Conservation (phyloP, 768 basidiomycete genomes). For the Tricholoma bakamatsutake region DNA sequence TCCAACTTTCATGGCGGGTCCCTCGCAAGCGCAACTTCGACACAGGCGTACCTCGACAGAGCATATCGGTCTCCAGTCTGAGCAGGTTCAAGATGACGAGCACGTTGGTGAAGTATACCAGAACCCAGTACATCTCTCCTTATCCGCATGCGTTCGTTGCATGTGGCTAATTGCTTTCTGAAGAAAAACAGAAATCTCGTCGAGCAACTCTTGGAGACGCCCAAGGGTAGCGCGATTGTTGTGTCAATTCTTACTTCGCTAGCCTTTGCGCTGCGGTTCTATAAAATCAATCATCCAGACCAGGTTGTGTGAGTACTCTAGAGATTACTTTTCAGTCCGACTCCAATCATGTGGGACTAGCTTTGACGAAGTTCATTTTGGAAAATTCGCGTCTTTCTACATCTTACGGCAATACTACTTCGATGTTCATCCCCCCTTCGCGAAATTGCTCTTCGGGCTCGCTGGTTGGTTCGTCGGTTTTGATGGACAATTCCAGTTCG, state of each 20-base stretch:
- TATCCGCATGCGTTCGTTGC: not conserved
- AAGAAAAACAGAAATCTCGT: slow-evolving; percentile 53
- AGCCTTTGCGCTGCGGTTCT: slow-evolving; percentile 83
- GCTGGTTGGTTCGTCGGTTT: slow-evolving; percentile 97
- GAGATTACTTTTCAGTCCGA: not conserved
- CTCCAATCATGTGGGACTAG: slow-evolving; percentile 29
- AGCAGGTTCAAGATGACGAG: slow-evolving; percentile 45
- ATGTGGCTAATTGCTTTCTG: slow-evolving; percentile 5
- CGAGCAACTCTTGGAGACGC: slow-evolving; percentile 59
- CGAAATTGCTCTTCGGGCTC: slow-evolving; percentile 90
- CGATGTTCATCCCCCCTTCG: slow-evolving; percentile 97
- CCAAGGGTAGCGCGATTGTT: slow-evolving; percentile 55
- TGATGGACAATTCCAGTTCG: slow-evolving; percentile 90
- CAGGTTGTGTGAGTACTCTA: slow-evolving; percentile 75
- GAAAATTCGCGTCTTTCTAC: slow-evolving; percentile 96
- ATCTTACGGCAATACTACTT: slow-evolving; percentile 94
- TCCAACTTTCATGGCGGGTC: slow-evolving; percentile 16
- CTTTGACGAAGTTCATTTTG: slow-evolving; percentile 98
- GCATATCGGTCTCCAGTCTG: slow-evolving; percentile 15
- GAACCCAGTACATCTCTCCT: slow-evolving; percentile 34
- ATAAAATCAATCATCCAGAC: slow-evolving; percentile 92
- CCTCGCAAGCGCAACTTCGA: slow-evolving; percentile 14
- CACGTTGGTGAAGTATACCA: slow-evolving; percentile 44
- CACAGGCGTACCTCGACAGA: slow-evolving; percentile 6
- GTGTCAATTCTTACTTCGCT: slow-evolving; percentile 62